Evolutionary conservation across 768 basidiomycete genomes (phyloP).

Genomic region (Xerocomus spinulosus): DNA sequence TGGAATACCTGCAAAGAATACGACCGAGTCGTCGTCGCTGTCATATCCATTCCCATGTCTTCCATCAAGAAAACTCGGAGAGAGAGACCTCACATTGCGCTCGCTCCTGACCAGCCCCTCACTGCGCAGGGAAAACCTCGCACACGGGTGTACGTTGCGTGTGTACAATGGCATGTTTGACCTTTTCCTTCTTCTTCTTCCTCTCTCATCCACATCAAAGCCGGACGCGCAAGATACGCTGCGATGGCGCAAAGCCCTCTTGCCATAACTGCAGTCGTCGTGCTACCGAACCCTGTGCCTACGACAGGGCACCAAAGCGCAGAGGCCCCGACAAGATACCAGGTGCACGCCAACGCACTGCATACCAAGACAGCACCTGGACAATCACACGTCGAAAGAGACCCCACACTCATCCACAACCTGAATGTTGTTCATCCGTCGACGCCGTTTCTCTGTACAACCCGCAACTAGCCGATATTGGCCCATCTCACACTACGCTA

Average conservation of each 20-base stretch:
- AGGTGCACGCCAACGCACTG: slow-evolving; percentile 68
- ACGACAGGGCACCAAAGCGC: slow-evolving; percentile 70
- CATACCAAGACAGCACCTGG: slow-evolving; percentile 30
- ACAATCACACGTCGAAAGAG: slow-evolving; percentile 20
- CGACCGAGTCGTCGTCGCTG: too few relatives aligned
- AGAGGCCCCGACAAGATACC: slow-evolving; percentile 77
- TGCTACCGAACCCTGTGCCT: slow-evolving; percentile 48
- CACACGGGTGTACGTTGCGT: slow-evolving; percentile 73
- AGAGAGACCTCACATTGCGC: slow-evolving; percentile 57
- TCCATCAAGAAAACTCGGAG: slow-evolving; percentile 42
- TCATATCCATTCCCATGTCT: too few relatives aligned
- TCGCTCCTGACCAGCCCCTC: slow-evolving; percentile 72
- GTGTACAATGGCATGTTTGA: slow-evolving; percentile 65
- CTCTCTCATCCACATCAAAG: slow-evolving; percentile 33
- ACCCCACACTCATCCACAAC: too few relatives aligned
- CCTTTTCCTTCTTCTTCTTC: background rate
- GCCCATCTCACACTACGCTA: slow-evolving; percentile 13
- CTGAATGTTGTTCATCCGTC: too few relatives aligned
- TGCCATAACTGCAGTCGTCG: slow-evolving; percentile 72
- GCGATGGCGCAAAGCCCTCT: slow-evolving; percentile 73
- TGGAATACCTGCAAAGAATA: too few relatives aligned
- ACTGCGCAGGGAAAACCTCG: slow-evolving; percentile 79
- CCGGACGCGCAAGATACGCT: slow-evolving; percentile 74
- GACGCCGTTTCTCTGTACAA: slow-evolving; percentile 19
- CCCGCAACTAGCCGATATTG: slow-evolving; percentile 22